Conservation (phyloP, 805 yeast species). For the Metschnikowia lochheadii region DNA sequence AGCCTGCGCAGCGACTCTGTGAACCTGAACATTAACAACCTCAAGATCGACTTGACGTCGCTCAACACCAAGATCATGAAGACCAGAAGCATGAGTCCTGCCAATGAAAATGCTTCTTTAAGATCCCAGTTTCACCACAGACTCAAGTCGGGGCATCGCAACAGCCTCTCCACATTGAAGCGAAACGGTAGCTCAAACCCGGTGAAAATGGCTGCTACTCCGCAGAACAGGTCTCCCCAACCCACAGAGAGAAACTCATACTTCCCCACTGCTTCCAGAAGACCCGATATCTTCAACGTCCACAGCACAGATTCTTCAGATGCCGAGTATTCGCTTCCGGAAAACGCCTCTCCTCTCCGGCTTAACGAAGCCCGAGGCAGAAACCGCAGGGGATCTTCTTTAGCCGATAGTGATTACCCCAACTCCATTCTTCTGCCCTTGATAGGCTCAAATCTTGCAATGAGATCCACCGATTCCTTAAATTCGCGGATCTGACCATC, state of each 20-base stretch:
- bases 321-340: background rate
- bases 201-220: background rate
- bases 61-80: background rate
- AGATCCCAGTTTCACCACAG: conserved; percentile 7
- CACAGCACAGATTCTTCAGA: conserved; percentile 2
- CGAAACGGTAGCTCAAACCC: background rate
- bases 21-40: conserved; percentile 2
- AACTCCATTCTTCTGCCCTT: background rate
- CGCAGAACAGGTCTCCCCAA: background rate
- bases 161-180: background rate
- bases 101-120: conserved; percentile 4
- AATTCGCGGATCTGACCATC: background rate
- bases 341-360: background rate
- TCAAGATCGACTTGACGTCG: background rate
- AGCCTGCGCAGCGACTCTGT: background rate
- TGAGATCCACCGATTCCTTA: background rate
- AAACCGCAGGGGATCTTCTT: conserved; percentile 1
- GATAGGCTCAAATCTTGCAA: background rate
- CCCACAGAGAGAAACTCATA: background rate
- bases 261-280: background rate
- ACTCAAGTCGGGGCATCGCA: conserved; percentile 4
- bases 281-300: background rate
- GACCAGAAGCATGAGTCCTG: conserved; percentile 12
- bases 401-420: conserved; percentile 4
- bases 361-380: background rate